Base-by-base conservation (phyloP, 2,329 filamentous ascomycete genomes). In the Chrysoporthe puriensis region DNA sequence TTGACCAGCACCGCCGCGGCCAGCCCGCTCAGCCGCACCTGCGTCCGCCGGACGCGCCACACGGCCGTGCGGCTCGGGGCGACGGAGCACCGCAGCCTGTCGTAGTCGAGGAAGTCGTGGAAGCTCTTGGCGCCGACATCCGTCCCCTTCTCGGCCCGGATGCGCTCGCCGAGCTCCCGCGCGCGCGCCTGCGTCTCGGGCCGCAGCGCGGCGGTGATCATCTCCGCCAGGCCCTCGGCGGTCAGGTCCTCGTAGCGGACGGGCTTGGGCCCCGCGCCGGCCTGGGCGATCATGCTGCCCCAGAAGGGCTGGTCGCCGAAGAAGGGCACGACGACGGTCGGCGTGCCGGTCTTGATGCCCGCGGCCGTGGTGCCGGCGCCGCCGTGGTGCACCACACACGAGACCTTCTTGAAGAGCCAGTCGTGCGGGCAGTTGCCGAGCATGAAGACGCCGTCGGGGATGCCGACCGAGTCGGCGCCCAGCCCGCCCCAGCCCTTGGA, bases 401-500 rank as follows among this genome's bases (percentile, higher is more conserved):
- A 91, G 0, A 96, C 93, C 48, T 86, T 89, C 71, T 92, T 84
- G 77, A 97, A 97, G 0, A 97, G 80, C 93, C 93, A 97, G 78
- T 97, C 94, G 70, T 97, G 94, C 1, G 93, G 93, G 57, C 90
- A 89, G 73, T 95, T 96, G 13, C 91, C 93, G 48, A 97, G 83
- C 88, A 96, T 93, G 75, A 92, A 93, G 1, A 96, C 88, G 4
- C 88, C 88, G 2, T 93, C 88, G 0, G 92, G 92, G n/a, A 93
- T 79, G 1, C 85, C 86, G 3, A 91, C 76, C 43, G 88, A 82
- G 73, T 93, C 91, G 0, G 87, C 90, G 42, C 93, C 93, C 8
- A 97, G 83, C 0, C 93, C 93, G 61, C 93, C 93, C 94, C 93
- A 97, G 18, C 93, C 94, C 74, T 95, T 94, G 0, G 92, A 95